phyloP scores from a whole-genome alignment of 2,329 filamentous ascomycete genomes.

The Monosporascus sp. region DNA sequence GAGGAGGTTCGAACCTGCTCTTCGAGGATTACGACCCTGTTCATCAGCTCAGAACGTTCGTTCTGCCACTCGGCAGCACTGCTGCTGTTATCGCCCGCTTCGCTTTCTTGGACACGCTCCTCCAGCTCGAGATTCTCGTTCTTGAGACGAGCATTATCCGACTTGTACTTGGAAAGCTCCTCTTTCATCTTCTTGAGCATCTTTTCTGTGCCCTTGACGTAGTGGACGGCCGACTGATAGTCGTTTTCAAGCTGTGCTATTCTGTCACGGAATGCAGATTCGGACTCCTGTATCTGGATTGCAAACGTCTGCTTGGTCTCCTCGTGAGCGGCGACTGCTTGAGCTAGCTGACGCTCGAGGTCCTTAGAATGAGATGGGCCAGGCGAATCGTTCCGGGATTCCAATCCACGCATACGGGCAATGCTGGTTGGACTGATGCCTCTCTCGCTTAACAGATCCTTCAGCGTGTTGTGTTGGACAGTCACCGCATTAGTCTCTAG shows the following conservation, averaged over 20 bases:
- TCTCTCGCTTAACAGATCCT: constrained; percentile 85
- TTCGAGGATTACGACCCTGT: constrained; percentile 66
- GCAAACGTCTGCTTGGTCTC: constrained; percentile 77
- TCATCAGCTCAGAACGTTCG: constrained; percentile 63
- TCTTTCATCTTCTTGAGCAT: constrained; percentile 99
- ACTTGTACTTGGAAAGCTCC: constrained; percentile 88
- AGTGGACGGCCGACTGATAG: constrained; percentile 96
- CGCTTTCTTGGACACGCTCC: constrained; percentile 34
- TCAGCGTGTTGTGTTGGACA: constrained; percentile 88
- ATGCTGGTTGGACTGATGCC: constrained; percentile 74
- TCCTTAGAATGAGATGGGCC: constrained; percentile 76
- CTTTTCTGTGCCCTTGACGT: constrained; percentile 97
- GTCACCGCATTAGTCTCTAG: constrained; percentile 90
- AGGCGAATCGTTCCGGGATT: constrained; percentile 72
- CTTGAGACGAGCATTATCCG: constrained; percentile 76
- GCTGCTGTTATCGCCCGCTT: constrained; percentile 10
- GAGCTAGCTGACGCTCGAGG: constrained; percentile 80
- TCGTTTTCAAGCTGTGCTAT: constrained; percentile 91
- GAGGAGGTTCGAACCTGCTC: constrained; percentile 62
- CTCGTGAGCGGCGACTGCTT: constrained; percentile 73
- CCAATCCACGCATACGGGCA: constrained; percentile 65
- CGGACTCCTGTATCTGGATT: constrained; percentile 77
- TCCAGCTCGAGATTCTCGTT: constrained; percentile 69
- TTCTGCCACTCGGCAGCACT: constrained; percentile 63
- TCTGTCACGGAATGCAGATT: constrained; percentile 85